Conservation (phyloP, 768 basidiomycete species). For the Cyathus striatus region DNA sequence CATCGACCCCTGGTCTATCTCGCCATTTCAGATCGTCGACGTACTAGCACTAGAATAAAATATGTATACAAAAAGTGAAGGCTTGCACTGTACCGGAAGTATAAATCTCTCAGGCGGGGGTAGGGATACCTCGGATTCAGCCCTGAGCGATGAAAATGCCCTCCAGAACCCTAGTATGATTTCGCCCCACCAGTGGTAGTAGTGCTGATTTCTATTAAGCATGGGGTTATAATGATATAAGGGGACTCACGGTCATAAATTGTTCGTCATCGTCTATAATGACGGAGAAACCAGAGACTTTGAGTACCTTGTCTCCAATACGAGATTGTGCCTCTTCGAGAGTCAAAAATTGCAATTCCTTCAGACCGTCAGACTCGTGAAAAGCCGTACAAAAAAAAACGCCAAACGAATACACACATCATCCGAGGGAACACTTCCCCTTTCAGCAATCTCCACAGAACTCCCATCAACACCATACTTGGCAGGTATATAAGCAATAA, state of each 20-base stretch:
- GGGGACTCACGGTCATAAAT: slow-evolving; percentile 17
- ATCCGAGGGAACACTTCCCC: no score
- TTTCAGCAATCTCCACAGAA: no score
- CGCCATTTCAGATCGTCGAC: background rate
- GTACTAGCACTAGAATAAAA: background rate
- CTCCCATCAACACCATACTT: no score
- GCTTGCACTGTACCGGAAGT: slow-evolving; percentile 12
- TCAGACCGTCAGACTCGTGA: background rate
- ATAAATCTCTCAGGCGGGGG: slow-evolving; percentile 13
- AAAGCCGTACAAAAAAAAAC: no score
- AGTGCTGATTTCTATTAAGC: slow-evolving; percentile 8
- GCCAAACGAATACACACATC: background rate
- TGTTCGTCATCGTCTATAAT: slow-evolving; percentile 17
- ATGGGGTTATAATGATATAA: background rate
- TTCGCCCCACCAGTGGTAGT: slow-evolving; percentile 22
- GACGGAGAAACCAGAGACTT: slow-evolving; percentile 13
- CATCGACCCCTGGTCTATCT: background rate
- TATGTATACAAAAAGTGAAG: background rate
- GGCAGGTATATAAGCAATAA: background rate
- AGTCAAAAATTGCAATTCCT: slow-evolving; percentile 21
- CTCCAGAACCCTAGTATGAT: slow-evolving; percentile 18
- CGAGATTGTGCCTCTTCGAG: slow-evolving; percentile 10
- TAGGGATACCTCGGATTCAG: background rate
- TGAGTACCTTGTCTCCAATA: slow-evolving; percentile 14
- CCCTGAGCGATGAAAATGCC: slow-evolving; percentile 11